phyloP scores from a whole-genome alignment of 257 asterid species.

The Nicotiana otophora region DNA sequence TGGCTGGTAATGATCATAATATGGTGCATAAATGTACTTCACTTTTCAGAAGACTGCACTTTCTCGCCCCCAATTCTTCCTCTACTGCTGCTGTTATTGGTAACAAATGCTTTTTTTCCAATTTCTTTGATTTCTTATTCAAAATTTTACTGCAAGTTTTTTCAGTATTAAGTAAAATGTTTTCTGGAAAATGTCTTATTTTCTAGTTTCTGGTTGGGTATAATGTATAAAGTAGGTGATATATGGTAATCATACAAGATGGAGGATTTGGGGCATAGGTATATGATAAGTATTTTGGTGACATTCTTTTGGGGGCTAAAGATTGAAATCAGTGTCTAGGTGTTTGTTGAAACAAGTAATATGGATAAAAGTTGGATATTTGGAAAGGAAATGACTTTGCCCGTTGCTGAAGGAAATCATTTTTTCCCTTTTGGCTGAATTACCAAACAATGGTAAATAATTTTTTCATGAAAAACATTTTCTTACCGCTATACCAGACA shows the following conservation, averaged over 20 bases:
- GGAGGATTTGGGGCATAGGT: background rate
- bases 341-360: background rate
- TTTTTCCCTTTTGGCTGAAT: background rate
- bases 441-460: background rate
- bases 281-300: background rate
- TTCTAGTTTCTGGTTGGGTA: background rate
- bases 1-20: background rate
- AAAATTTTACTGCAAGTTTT: background rate
- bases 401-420: background rate
- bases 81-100: background rate
- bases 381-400: background rate
- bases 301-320: background rate
- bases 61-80: background rate
- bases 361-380: background rate
- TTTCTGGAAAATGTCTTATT: background rate
- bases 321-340: background rate
- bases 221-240: background rate
- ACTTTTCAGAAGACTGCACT: background rate
- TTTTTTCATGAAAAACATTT: background rate
- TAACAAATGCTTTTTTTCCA: background rate
- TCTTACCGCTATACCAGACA: background rate
- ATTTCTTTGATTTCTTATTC: background rate
- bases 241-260: background rate
- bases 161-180: background rate
- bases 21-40: background rate